These are phyloP conservation scores for Penicillium bovifimosum DNA, from an alignment of 495 filamentous ascomycete genomes.

Conservation along the genomic window DNA sequence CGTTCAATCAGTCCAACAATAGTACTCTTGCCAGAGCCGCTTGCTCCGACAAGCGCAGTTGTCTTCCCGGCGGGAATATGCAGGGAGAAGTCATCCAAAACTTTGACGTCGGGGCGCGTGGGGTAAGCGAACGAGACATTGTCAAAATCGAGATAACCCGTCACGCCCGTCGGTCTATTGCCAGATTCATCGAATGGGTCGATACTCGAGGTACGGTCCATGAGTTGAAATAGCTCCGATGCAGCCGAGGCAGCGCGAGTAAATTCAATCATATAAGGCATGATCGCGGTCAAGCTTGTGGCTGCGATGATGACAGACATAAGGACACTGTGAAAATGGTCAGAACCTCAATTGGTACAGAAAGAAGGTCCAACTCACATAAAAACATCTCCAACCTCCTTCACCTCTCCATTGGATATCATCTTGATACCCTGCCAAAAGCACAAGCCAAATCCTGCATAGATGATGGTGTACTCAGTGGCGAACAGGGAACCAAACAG, in stretches of 20 bases:
- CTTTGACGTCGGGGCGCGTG: slow-evolving; percentile 44
- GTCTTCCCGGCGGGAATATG: slow-evolving; percentile 39
- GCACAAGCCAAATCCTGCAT: slow-evolving; percentile 65
- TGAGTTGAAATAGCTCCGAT: slow-evolving; percentile 30
- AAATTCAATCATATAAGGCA: slow-evolving; percentile 25
- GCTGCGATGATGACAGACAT: slow-evolving; percentile 17
- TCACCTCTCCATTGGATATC: slow-evolving; percentile 53
- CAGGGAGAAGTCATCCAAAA: slow-evolving; percentile 45
- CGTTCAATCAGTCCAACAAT: slow-evolving; percentile 81
- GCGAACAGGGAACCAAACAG: slow-evolving; percentile 61
- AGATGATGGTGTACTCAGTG: slow-evolving; percentile 64
- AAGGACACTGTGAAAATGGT: neutral
- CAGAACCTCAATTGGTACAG: neutral
- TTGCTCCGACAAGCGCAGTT: slow-evolving; percentile 56
- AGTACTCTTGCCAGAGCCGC: slow-evolving; percentile 77
- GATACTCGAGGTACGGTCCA: slow-evolving; percentile 29
- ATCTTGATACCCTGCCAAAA: slow-evolving; percentile 81
- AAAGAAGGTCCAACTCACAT: slow-evolving; percentile 25
- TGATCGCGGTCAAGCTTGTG: slow-evolving; percentile 13
- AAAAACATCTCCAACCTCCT: slow-evolving; percentile 25
- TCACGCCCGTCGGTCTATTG: slow-evolving; percentile 8
- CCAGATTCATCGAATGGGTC: slow-evolving; percentile 24
- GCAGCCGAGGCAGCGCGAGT: slow-evolving; percentile 33
- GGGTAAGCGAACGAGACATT: slow-evolving; percentile 51
- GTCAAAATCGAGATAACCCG: slow-evolving; percentile 33